A percentile compares a stretch with the other conserved stretches of the same genome.
phyloP scores from a whole-genome alignment of 805 yeast genomes.

The Metschnikowia gelsemii region DNA sequence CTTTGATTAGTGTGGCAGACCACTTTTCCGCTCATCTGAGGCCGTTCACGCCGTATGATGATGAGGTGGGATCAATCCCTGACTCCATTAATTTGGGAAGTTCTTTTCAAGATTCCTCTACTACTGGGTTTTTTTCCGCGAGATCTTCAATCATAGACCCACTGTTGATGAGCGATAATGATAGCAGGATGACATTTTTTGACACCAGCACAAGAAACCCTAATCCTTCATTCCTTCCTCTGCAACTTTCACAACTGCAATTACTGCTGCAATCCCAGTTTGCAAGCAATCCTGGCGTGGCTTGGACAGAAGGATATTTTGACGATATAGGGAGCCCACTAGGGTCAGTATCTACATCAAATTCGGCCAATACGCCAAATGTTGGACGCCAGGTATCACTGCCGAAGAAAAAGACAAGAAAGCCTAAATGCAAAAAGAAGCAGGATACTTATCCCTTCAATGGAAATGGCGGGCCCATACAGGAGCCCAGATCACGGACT shows the following conservation, averaged over 20 bases:
- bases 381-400: conserved; percentile 8
- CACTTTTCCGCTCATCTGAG: conserved; percentile 21
- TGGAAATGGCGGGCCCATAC: background rate
- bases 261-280: conserved; percentile 4
- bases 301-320: conserved; percentile 11
- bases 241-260: conserved; percentile 10
- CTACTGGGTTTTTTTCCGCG: conserved; percentile 1
- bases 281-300: background rate
- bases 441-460: background rate
- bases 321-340: conserved; percentile 12
- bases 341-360: conserved; percentile 16
- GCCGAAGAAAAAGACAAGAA: conserved; percentile 15
- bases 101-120: conserved; percentile 3
- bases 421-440: conserved; percentile 11
- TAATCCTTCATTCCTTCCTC: conserved; percentile 2
- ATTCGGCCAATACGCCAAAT: conserved; percentile 13
- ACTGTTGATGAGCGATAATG: conserved; percentile 2
- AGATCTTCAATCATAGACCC: conserved; percentile 8
- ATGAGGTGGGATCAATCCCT: conserved; percentile 14
- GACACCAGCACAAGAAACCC: conserved; percentile 8
- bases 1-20: conserved; percentile 34
- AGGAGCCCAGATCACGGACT: background rate
- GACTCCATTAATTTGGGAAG: conserved; percentile 11
- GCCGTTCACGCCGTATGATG: conserved; percentile 21
- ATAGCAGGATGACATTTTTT: conserved; percentile 7